phyloP scores from a whole-genome alignment of 1,284 basidiomycete genomes.

The Meira miltonrushii region DNA sequence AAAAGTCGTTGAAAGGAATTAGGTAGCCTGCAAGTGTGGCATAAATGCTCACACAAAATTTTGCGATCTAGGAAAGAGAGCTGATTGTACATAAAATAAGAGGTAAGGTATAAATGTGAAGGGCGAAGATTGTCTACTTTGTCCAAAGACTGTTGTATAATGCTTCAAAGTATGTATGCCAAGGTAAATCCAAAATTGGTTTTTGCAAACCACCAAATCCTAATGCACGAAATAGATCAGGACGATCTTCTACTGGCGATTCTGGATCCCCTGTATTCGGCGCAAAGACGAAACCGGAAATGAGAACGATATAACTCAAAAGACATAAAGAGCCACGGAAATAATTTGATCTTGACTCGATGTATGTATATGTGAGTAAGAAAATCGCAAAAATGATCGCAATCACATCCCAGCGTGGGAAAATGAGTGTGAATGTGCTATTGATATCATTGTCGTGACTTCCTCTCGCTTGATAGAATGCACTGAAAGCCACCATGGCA shows the following conservation, averaged over 20 bases:
- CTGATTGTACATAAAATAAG: no score
- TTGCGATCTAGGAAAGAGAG: no score
- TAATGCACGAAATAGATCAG: no score
- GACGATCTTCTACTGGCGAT: conserved; percentile 28
- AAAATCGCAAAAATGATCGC: conserved; percentile 75
- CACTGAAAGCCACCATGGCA: conserved; percentile 96
- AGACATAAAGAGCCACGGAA: conserved; percentile 51
- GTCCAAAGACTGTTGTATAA: no score
- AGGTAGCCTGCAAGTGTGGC: no score
- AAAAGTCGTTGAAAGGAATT: no score
- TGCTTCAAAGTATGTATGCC: no score
- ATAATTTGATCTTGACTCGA: conserved; percentile 95
- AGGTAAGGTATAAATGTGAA: no score
- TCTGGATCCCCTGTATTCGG: conserved; percentile 40
- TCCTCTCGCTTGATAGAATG: conserved; percentile 74
- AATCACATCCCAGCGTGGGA: conserved; percentile 97
- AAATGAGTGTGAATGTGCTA: conserved; percentile 62
- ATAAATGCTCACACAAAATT: no score
- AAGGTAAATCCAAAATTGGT: no score
- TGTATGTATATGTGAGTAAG: conserved; percentile 96
- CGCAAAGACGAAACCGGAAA: conserved; percentile 50
- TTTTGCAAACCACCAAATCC: no score
- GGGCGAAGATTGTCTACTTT: no score
- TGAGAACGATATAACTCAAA: conserved; percentile 40
- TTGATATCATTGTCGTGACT: conserved; percentile 21